These are phyloP conservation scores for Lagenidium giganteum DNA, from an alignment of 352 stramenopile genomes.

Conservation along the genomic window DNA sequence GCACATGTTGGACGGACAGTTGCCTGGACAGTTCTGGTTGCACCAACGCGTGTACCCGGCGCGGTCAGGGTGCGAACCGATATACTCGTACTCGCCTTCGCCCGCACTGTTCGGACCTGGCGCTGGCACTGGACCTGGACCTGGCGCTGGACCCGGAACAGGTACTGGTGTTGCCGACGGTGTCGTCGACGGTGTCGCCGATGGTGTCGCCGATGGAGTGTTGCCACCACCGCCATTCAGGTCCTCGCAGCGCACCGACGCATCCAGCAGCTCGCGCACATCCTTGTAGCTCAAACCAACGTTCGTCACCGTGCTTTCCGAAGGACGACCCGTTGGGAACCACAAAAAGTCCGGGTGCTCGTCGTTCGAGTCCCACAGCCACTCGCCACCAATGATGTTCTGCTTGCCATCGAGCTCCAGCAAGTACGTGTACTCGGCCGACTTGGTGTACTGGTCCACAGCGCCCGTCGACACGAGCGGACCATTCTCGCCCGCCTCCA, in stretches of 20 bases:
- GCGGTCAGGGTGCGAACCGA: slow-evolving; percentile 6
- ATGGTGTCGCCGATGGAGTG: slow-evolving; percentile 4
- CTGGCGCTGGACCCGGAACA: background rate
- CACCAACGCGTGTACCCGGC: slow-evolving; percentile 21
- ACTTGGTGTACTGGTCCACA: slow-evolving; percentile 46
- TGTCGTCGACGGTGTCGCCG: background rate
- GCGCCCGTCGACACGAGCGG: slow-evolving; percentile 33
- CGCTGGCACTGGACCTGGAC: background rate
- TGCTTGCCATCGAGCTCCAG: slow-evolving; percentile 57
- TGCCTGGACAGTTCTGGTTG: slow-evolving; percentile 32
- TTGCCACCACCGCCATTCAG: background rate
- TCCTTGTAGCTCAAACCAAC: slow-evolving; percentile 17
- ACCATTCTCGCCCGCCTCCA: slow-evolving; percentile 50
- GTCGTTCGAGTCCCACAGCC: slow-evolving; percentile 43
- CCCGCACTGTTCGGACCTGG: too few relatives aligned
- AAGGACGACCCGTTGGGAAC: slow-evolving; percentile 26
- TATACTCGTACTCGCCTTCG: slow-evolving; percentile 27
- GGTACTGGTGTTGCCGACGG: background rate
- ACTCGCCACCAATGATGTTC: slow-evolving; percentile 61
- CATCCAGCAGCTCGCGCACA: slow-evolving; percentile 11
- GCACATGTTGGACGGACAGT: slow-evolving; percentile 27
- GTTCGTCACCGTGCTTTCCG: slow-evolving; percentile 1
- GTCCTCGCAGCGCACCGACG: slow-evolving; percentile 9
- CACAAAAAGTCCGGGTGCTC: slow-evolving; percentile 67
- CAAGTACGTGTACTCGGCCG: slow-evolving; percentile 59